A percentile compares a stretch with the other conserved stretches of the same genome.
Conservation (phyloP, 129 eudicot genomes). For the Flaveria sonorensis region DNA sequence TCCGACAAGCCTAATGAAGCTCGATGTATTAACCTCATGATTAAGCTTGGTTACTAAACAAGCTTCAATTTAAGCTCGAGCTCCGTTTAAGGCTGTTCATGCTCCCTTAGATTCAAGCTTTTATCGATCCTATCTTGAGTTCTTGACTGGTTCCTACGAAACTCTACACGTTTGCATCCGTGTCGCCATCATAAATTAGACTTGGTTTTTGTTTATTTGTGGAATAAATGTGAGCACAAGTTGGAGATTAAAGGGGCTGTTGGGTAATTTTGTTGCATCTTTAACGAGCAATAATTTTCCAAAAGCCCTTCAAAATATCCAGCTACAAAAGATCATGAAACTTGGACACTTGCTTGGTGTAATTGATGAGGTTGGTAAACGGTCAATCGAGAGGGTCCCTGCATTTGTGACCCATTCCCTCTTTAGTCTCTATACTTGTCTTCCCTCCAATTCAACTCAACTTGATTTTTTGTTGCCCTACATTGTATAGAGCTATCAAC, state of each 20-base stretch:
- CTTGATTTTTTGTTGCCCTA: not conserved
- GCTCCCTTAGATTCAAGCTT: no score
- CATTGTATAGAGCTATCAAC: not conserved
- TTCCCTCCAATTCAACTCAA: not conserved
- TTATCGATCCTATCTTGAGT: no score
- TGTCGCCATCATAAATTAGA: no score
- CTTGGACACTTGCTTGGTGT: not conserved
- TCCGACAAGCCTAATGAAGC: not conserved
- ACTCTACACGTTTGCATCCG: no score
- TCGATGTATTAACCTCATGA: not conserved
- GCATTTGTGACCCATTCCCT: conserved; percentile 10
- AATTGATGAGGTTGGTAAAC: conserved; percentile 1
- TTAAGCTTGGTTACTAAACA: no score
- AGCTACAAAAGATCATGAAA: not conserved
- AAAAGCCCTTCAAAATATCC: not conserved
- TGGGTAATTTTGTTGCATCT: not conserved
- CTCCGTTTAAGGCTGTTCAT: no score
- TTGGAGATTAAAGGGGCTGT: not conserved
- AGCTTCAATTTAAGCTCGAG: no score
- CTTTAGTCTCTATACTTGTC: not conserved
- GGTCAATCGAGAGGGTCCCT: conserved; percentile 10
- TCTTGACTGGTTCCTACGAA: no score
- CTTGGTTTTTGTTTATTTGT: not conserved
- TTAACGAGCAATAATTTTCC: not conserved
- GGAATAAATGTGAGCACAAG: not conserved